These are phyloP conservation scores for Monilinia aucupariae DNA, from an alignment of 2,329 filamentous ascomycete genomes.

Conservation along the genomic window DNA sequence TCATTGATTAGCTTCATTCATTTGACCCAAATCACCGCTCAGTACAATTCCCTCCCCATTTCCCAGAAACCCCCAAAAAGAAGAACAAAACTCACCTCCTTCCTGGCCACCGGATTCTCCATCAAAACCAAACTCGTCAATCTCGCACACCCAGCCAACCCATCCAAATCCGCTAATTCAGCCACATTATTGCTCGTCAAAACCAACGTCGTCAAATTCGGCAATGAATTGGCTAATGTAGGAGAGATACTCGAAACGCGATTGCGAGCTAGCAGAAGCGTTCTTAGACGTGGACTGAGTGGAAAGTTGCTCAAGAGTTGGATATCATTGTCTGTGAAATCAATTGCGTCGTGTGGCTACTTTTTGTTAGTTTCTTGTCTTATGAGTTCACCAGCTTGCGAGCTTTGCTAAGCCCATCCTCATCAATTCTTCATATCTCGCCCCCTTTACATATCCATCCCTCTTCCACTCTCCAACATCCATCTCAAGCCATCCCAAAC, in stretches of 20 bases:
- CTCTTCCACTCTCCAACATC: no score
- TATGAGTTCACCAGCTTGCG: not conserved
- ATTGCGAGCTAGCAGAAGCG: conserved; percentile 84
- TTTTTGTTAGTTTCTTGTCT: not conserved
- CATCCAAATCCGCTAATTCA: conserved; percentile 83
- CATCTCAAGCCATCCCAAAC: not conserved
- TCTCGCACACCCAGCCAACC: conserved; percentile 60
- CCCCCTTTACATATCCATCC: not conserved
- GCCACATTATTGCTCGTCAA: conserved; percentile 75
- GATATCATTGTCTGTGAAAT: conserved; percentile 98
- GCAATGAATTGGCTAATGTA: conserved; percentile 66
- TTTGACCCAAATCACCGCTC: not conserved
- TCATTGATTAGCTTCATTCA: not conserved
- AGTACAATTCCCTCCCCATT: not conserved
- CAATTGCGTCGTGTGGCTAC: conserved; percentile 91
- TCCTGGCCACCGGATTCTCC: conserved; percentile 86
- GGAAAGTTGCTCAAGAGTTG: conserved; percentile 86
- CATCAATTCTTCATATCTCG: not conserved
- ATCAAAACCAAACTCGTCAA: conserved; percentile 76
- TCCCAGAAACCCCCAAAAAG: not conserved
- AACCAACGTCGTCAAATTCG: conserved; percentile 75
- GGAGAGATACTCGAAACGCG: conserved; percentile 77
- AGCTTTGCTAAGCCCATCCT: not conserved
- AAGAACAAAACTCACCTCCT: conserved; percentile 62
- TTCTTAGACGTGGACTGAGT: conserved; percentile 79